Conservation (phyloP, 768 basidiomycete species). For the Tylopilus sp. region DNA sequence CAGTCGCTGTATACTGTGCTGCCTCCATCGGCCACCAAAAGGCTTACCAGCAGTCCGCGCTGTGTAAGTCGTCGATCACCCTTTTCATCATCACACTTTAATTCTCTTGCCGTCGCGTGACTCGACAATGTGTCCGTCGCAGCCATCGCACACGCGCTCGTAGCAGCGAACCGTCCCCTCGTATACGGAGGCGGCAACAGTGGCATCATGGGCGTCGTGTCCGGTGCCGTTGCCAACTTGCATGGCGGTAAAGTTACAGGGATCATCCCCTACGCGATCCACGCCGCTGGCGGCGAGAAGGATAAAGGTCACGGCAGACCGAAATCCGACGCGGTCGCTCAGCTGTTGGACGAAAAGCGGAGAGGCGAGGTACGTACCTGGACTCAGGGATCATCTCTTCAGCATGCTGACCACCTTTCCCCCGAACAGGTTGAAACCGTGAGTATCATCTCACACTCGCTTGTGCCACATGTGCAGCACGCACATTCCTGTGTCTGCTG, state of each 20-base stretch:
- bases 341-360: conserved; percentile 29
- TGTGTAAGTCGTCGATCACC: conserved; percentile 49
- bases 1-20: conserved; percentile 83
- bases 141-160: conserved; percentile 78
- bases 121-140: conserved; percentile 1
- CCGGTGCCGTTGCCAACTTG: conserved; percentile 53
- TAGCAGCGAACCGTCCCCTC: conserved; percentile 53
- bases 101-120: background rate
- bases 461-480: conserved; percentile 3
- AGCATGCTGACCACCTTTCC: conserved; percentile 11
- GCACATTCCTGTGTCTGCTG: background rate
- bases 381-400: background rate
- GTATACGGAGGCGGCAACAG: conserved; percentile 84
- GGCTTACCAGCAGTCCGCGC: conserved; percentile 64
- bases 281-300: conserved; percentile 58
- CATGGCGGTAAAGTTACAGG: conserved; percentile 73
- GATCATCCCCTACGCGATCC: conserved; percentile 75
- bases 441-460: background rate
- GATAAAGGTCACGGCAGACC: conserved; percentile 40
- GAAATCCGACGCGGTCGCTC: conserved; percentile 15
- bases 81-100: background rate
- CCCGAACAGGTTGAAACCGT: conserved; percentile 32
- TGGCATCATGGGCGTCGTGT: conserved; percentile 87
- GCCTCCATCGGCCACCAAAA: conserved; percentile 63
- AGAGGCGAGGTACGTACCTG: conserved; percentile 34